These are phyloP conservation scores for Apiospora hydei DNA, from an alignment of 2,329 filamentous ascomycete genomes.

Conservation along the genomic window DNA sequence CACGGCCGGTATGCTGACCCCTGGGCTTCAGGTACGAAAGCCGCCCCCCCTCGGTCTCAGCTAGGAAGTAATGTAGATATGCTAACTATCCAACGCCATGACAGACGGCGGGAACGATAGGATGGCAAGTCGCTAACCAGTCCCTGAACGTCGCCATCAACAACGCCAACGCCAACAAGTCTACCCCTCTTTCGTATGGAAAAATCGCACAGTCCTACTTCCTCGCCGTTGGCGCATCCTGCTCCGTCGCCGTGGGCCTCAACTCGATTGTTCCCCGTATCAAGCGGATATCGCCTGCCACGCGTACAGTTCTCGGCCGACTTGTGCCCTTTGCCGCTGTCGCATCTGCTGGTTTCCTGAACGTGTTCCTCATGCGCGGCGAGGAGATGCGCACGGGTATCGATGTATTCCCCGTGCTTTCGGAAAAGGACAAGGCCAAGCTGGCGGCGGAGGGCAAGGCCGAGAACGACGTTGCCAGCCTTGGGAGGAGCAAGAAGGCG, in stretches of 20 bases:
- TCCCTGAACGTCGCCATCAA: constrained; percentile 99
- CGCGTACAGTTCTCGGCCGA: constrained; percentile 79
- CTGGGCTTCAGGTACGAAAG: constrained; percentile 72
- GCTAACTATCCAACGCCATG: not conserved
- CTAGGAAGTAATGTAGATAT: not conserved
- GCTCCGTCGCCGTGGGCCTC: constrained; percentile 89
- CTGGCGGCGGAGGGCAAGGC: constrained; percentile 64
- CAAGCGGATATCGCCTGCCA: constrained; percentile 75
- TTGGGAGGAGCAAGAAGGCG: constrained; percentile 89
- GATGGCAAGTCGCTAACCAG: constrained; percentile 97
- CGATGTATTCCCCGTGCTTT: constrained; percentile 85
- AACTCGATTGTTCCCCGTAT: constrained; percentile 89
- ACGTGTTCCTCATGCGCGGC: constrained; percentile 96
- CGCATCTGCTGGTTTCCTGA: constrained; percentile 86
- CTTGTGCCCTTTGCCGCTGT: constrained; percentile 97
- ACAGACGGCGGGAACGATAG: constrained; percentile 81
- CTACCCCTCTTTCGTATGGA: constrained; percentile 80
- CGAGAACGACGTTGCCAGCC: constrained; percentile 70
- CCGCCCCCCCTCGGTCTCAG: too few species aligned
- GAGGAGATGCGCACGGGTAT: constrained; percentile 95
- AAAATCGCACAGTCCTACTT: constrained; percentile 90
- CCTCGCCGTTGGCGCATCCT: constrained; percentile 90
- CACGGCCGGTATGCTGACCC: constrained; percentile 96
- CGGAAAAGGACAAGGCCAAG: constrained; percentile 70
- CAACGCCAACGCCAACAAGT: constrained; percentile 97